Conservation (phyloP, 2,329 filamentous ascomycete genomes). For the Fusarium nelsonii region DNA sequence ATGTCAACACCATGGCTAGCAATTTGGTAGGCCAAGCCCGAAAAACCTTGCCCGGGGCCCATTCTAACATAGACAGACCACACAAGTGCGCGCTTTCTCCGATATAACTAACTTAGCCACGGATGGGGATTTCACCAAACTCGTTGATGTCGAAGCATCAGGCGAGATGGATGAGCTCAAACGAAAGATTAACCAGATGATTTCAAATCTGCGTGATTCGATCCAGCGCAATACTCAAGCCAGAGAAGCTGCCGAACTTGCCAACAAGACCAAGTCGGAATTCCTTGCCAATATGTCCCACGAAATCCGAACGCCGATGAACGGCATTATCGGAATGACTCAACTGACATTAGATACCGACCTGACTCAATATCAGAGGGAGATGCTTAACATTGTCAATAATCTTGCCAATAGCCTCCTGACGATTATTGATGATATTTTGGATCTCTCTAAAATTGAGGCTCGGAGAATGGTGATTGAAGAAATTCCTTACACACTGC, state of each 20-base stretch:
- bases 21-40: slow-evolving; percentile 63
- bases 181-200: slow-evolving; percentile 99
- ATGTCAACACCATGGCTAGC: slow-evolving; percentile 92
- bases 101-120: slow-evolving; percentile 99
- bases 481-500: slow-evolving; percentile 94
- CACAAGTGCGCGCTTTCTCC: slow-evolving; percentile 96
- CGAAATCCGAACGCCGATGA: slow-evolving; percentile 97
- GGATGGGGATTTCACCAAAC: slow-evolving; percentile 95
- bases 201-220: slow-evolving; percentile 92
- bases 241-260: slow-evolving; percentile 93
- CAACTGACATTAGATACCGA: slow-evolving; percentile 96
- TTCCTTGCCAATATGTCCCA: slow-evolving; percentile 99
- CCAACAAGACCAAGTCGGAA: slow-evolving; percentile 98
- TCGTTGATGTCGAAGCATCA: slow-evolving; percentile 96
- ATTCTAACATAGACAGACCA: slow-evolving; percentile 71
- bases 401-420: slow-evolving; percentile 95
- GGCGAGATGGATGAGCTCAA: slow-evolving; percentile 99
- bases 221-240: slow-evolving; percentile 97
- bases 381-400: slow-evolving; percentile 99
- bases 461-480: slow-evolving; percentile 98
- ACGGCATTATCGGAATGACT: slow-evolving; percentile 98
- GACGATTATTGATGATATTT: slow-evolving; percentile 92
- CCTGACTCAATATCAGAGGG: slow-evolving; percentile 92
- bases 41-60: background rate
- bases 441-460: slow-evolving; percentile 85